Evolutionary conservation across 768 basidiomycete genomes (phyloP), one percentile per base, ranked within the genome.

Genomic region (Myochromella boudieri): DNA sequence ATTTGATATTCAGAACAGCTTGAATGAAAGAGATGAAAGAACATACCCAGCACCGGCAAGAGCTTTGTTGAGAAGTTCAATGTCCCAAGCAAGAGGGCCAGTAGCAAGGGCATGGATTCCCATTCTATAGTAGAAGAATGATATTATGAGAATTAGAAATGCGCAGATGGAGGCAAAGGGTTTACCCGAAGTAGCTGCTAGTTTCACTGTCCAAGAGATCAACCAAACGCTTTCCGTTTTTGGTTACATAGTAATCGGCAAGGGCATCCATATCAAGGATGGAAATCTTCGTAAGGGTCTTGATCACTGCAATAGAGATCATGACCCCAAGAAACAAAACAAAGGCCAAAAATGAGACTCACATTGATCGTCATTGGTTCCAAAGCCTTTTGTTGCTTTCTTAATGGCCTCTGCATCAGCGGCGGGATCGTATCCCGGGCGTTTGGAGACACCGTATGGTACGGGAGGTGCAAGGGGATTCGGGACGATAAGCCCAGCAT

Each of bases 21-120:
- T 6, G 15, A 28, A 17, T 6, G 12, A 4, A 26, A 8, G n/a
- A 31, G 29, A 31, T 31, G 9, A 31, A 31, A 31, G 14, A 2
- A 46, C 59, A 34, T 42, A 67, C 67, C 69, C 69, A 3, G 58
- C 20, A 4, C 70, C 70, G 0, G 37, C 24, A 14, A 70, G 48
- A 0, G 71, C 66, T n/a, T 60, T 56, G 12, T 61, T 40, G 0
- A 64, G 54, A 8, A 72, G 59, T n/a, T 71, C 66, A 17, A 68
- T 65, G 44, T 76, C 74, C 53, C 61, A 74, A 11, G 56, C 60
- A 3, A 76, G 51, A 5, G 74, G 73, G 0, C 74, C 74, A 2
- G 65, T 55, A 0, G 63, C 59, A 6, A 74, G 60, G 1, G 62
- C 71, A 15, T 63, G 60, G 9, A 51, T 39, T 11, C 44, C 49